These are phyloP conservation scores for Taiwanofungus camphoratus DNA, from an alignment of 1,284 basidiomycete species.

Conservation along the genomic window DNA sequence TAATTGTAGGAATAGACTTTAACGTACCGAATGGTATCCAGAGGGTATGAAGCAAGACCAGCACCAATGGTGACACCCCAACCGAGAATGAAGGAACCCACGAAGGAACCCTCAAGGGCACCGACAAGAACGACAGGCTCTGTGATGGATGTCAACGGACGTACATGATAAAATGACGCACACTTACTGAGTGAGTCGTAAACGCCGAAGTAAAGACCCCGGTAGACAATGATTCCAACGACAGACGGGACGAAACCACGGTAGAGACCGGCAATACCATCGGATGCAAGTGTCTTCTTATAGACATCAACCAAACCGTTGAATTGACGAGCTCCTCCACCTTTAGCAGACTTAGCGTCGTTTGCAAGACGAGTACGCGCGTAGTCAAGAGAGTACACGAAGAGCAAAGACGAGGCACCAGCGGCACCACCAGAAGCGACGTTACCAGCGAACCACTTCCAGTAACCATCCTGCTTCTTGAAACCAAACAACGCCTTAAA, in stretches of 20 bases:
- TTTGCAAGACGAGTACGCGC: slow-evolving; percentile 98
- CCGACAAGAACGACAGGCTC: slow-evolving; percentile 91
- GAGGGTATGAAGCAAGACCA: slow-evolving; percentile 92
- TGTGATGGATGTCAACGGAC: slow-evolving; percentile 27
- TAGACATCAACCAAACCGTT: slow-evolving; percentile 95
- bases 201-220: slow-evolving; percentile 94
- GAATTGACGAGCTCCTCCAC: slow-evolving; percentile 90
- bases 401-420: slow-evolving; percentile 92
- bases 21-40: slow-evolving; percentile 85
- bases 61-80: slow-evolving; percentile 96
- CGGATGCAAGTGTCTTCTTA: slow-evolving; percentile 86
- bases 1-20: neutral
- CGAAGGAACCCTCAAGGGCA: slow-evolving; percentile 83
- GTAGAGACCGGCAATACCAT: slow-evolving; percentile 89
- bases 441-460: slow-evolving; percentile 89
- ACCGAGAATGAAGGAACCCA: slow-evolving; percentile 86
- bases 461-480: slow-evolving; percentile 86
- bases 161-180: neutral
- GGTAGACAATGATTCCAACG: slow-evolving; percentile 94
- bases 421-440: slow-evolving; percentile 96
- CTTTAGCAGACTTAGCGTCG: slow-evolving; percentile 90
- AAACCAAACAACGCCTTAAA: slow-evolving; percentile 94
- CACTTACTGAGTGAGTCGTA: slow-evolving; percentile 86
- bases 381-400: slow-evolving; percentile 97
- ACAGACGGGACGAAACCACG: slow-evolving; percentile 95